These are phyloP conservation scores for Cyberlindnera galapagoensis DNA, from an alignment of 805 yeast species.

Conservation along the genomic window DNA sequence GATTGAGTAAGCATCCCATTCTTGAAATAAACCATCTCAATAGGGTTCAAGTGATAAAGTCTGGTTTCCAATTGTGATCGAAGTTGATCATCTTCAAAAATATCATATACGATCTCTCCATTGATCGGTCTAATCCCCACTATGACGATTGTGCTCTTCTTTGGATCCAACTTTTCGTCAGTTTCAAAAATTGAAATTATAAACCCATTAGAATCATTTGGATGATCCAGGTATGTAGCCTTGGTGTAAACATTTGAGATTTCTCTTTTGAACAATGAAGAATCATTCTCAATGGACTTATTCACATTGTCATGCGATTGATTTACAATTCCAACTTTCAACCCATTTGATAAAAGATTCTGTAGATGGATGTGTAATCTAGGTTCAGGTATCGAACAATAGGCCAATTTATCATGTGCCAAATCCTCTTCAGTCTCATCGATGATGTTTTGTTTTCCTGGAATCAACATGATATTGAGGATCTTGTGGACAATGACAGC, in stretches of 20 bases:
- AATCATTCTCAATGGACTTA: conserved; percentile 46
- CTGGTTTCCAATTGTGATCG: conserved; percentile 70
- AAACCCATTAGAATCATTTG: conserved; percentile 40
- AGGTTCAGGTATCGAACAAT: conserved; percentile 78
- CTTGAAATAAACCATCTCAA: conserved; percentile 56
- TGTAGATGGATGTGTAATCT: conserved; percentile 72
- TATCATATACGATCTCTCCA: conserved; percentile 72
- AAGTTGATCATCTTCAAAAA: conserved; percentile 51
- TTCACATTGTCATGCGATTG: conserved; percentile 79
- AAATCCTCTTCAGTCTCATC: conserved; percentile 43
- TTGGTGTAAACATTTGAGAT: conserved; percentile 69
- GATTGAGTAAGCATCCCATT: conserved; percentile 22
- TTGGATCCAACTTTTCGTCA: background rate
- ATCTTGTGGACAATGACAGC: conserved; percentile 64
- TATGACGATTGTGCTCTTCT: conserved; percentile 32
- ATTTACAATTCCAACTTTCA: conserved; percentile 81
- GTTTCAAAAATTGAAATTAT: conserved; percentile 39
- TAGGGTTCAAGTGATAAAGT: conserved; percentile 65
- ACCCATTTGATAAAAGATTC: conserved; percentile 62
- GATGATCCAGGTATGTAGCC: conserved; percentile 63
- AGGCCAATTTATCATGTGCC: conserved; percentile 58
- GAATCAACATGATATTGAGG: conserved; percentile 63
- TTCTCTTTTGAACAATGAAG: conserved; percentile 58
- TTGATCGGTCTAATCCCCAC: conserved; percentile 65
- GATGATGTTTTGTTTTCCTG: conserved; percentile 56